phyloP scores from a whole-genome alignment of 345 rosid genomes.

The Acer negundo region DNA sequence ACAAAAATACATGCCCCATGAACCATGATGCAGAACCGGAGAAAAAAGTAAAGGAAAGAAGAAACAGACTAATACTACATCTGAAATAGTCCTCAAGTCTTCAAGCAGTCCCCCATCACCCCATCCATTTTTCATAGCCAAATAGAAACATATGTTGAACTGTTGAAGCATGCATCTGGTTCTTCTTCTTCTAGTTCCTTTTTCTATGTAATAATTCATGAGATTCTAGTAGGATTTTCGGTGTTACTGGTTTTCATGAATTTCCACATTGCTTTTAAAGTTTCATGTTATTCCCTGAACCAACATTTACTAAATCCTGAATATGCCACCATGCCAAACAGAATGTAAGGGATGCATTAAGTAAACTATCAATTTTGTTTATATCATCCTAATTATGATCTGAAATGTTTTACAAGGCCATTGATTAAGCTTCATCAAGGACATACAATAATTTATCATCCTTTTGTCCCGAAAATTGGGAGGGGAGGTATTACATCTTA shows the following conservation, averaged over 20 bases:
- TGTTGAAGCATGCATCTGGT: not conserved
- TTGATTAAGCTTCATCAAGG: not conserved
- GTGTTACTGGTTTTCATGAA: not conserved
- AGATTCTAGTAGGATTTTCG: not conserved
- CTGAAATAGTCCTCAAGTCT: not conserved
- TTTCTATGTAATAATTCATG: not conserved
- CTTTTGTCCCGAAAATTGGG: not conserved
- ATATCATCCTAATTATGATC: not conserved
- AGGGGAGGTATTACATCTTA: not conserved
- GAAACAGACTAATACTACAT: not conserved
- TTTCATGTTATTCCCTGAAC: constrained; percentile 1
- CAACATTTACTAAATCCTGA: not conserved
- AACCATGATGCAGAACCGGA: not conserved
- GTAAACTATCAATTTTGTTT: not conserved
- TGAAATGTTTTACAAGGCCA: not conserved
- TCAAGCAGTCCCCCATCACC: not conserved
- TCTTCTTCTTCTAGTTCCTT: not conserved
- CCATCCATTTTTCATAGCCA: not conserved
- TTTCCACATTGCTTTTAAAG: not conserved
- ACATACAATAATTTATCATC: not conserved
- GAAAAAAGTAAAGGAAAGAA: not conserved
- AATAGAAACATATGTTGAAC: not conserved
- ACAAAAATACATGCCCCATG: not conserved
- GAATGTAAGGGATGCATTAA: not conserved
- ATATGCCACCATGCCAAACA: not conserved